Conservation (phyloP, 805 yeast genomes). For the Saturnispora ahearnii region DNA sequence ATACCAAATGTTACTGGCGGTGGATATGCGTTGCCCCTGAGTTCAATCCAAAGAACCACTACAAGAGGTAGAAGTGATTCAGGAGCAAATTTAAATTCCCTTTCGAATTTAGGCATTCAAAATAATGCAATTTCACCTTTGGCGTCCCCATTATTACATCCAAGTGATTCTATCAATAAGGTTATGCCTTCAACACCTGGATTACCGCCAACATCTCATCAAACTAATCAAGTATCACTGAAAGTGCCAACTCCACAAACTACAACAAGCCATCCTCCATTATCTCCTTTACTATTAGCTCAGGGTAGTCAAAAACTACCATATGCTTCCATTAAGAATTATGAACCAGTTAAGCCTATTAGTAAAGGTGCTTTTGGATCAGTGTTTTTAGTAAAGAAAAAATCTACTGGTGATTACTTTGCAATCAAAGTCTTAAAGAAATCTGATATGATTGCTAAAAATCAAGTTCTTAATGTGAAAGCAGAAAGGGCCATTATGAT, state of each 20-base stretch:
- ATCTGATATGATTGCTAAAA: slow-evolving; percentile 93
- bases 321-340: slow-evolving; percentile 61
- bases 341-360: slow-evolving; percentile 84
- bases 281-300: slow-evolving; percentile 73
- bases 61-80: slow-evolving; percentile 17
- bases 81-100: slow-evolving; percentile 34
- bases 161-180: not conserved
- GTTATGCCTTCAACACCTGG: not conserved
- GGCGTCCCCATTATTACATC: slow-evolving; percentile 45
- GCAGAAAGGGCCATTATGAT: slow-evolving; percentile 97
- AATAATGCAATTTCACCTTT: slow-evolving; percentile 8
- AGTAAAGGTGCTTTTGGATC: slow-evolving; percentile 98
- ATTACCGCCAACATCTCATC: not conserved
- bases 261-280: slow-evolving; percentile 44
- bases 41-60: slow-evolving; percentile 52
- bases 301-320: slow-evolving; percentile 54
- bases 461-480: slow-evolving; percentile 89
- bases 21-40: slow-evolving; percentile 43
- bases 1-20: slow-evolving; percentile 18
- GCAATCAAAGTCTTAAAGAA: slow-evolving; percentile 90
- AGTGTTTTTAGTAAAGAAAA: slow-evolving; percentile 77
- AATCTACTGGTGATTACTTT: slow-evolving; percentile 85
- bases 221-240: not conserved
- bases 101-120: not conserved
- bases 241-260: not conserved